A percentile compares a stretch with the other conserved stretches of the same genome.
These are phyloP conservation scores for Quercus bicolor DNA, from an alignment of 306 rosid genomes.

Conservation along the genomic window DNA sequence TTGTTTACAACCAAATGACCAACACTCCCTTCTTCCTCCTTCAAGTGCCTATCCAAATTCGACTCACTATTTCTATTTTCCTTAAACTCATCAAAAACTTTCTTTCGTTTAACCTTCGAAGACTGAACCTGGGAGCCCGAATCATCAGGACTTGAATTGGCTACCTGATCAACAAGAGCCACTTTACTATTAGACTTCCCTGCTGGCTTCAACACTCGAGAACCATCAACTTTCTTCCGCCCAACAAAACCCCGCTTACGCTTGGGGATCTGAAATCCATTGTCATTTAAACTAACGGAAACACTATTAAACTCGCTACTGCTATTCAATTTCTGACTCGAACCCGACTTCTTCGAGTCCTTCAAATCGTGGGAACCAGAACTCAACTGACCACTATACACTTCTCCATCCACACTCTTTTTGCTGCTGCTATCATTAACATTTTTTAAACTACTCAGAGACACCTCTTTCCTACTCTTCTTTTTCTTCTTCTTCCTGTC, in stretches of 20 bases:
- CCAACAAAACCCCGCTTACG: conserved; percentile 76
- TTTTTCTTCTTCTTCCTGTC: conserved; percentile 45
- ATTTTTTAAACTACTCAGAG: conserved; percentile 73
- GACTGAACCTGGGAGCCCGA: conserved; percentile 30
- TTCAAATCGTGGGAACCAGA: conserved; percentile 40
- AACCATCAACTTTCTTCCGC: conserved; percentile 54
- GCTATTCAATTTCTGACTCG: conserved; percentile 40
- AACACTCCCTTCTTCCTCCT: conserved; percentile 41
- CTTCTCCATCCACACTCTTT: conserved; percentile 49
- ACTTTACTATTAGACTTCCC: conserved; percentile 37
- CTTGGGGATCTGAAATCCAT: conserved; percentile 64
- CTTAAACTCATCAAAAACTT: conserved; percentile 34
- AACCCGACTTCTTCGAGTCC: conserved; percentile 45
- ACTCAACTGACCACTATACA: conserved; percentile 29
- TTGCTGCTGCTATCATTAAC: conserved; percentile 43
- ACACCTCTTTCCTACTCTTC: conserved; percentile 62
- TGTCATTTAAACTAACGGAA: conserved; percentile 45
- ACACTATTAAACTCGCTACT: conserved; percentile 37
- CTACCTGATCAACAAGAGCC: conserved; percentile 37
- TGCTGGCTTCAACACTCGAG: conserved; percentile 31
- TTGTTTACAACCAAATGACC: conserved; percentile 47
- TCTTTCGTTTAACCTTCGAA: conserved; percentile 28
- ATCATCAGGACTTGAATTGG: conserved; percentile 45
- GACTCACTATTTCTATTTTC: conserved; percentile 43
- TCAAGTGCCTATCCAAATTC: conserved; percentile 35